A percentile compares a stretch with the other conserved stretches of the same genome.
Evolutionary conservation across 768 basidiomycete genomes (phyloP).

Genomic region (Hygrocybe coccinea): DNA sequence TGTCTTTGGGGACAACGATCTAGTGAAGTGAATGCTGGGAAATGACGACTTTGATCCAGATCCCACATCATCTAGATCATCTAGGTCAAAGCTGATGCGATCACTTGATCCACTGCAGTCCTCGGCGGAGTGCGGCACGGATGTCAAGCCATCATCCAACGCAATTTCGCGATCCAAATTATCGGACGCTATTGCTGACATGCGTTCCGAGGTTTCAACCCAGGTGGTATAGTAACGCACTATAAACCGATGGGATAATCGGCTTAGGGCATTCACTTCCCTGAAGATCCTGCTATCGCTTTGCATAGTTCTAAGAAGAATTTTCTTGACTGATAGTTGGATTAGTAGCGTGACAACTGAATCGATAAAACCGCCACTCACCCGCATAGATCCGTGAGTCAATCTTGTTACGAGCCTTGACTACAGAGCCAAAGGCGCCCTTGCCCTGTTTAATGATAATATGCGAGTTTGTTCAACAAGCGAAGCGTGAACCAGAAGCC

Average conservation of each 20-base stretch:
- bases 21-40: conserved; percentile 79
- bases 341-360: conserved; percentile 5
- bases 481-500: conserved; percentile 13
- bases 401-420: conserved; percentile 87
- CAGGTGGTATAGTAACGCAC: conserved; percentile 90
- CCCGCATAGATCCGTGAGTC: conserved; percentile 82
- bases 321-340: conserved; percentile 67
- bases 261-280: conserved; percentile 85
- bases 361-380: conserved; percentile 24
- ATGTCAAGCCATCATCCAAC: conserved; percentile 49
- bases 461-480: not conserved
- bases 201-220: conserved; percentile 67
- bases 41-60: conserved; percentile 61
- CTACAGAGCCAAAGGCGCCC: conserved; percentile 90
- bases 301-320: conserved; percentile 70
- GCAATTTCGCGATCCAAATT: conserved; percentile 44
- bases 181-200: conserved; percentile 48
- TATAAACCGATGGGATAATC: conserved; percentile 83
- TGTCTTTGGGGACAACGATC: conserved; percentile 38
- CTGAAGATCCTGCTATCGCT: conserved; percentile 85
- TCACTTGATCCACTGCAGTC: conserved; percentile 36
- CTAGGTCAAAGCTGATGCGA: conserved; percentile 62
- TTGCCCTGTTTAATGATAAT: conserved; percentile 52
- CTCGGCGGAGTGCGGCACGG: conserved; percentile 43
- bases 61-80: conserved; percentile 56